Evolutionary conservation across 768 basidiomycete genomes (phyloP).

Genomic region (Amylocystis lapponica): DNA sequence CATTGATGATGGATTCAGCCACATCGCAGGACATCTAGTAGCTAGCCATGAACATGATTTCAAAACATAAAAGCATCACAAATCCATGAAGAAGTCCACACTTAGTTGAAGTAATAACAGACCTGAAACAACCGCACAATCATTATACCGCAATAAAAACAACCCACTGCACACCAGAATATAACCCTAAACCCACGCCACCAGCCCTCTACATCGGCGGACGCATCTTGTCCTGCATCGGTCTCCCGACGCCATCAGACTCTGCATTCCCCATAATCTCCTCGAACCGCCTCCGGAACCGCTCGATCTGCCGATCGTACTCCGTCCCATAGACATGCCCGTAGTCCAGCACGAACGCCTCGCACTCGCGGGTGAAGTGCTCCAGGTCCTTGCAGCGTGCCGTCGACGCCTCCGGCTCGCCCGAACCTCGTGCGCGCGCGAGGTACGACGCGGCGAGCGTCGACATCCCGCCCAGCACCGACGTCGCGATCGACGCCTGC

Average conservation of each 20-base stretch:
- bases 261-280: constrained; percentile 39
- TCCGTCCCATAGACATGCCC: constrained; percentile 35
- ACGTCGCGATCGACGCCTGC: constrained; percentile 33
- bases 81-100: no score
- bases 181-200: no score
- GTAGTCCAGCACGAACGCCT: constrained; percentile 53
- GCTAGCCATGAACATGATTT: no score
- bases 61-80: no score
- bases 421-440: constrained; percentile 59
- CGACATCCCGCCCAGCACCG: constrained; percentile 50
- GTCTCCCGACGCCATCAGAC: constrained; percentile 12
- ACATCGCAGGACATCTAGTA: no score
- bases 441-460: constrained; percentile 70
- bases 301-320: constrained; percentile 23
- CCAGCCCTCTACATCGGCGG: constrained; percentile 6
- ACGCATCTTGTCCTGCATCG: constrained; percentile 3
- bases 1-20: no score
- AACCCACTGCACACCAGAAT: no score
- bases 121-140: no score
- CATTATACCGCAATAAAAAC: no score
- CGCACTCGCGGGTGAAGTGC: constrained; percentile 57
- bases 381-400: constrained; percentile 55
- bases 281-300: constrained; percentile 39
- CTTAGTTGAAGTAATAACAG: no score
- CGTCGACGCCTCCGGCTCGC: constrained; percentile 63